Conservation (phyloP, 2,329 filamentous ascomycete genomes). For the Alternaria rosae region DNA sequence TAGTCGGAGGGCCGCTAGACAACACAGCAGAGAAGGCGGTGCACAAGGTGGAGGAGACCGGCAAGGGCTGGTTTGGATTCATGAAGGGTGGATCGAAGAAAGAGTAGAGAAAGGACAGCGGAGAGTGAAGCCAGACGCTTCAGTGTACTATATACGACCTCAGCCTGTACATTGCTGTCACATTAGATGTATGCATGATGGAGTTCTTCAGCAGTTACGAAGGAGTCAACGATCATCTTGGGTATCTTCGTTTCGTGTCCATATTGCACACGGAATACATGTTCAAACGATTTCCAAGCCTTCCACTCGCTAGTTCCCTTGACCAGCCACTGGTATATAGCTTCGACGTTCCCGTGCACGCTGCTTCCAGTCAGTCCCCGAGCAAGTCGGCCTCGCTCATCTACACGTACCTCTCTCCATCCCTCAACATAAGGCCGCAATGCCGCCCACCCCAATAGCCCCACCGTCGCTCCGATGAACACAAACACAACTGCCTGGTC, state of each 20-base stretch:
- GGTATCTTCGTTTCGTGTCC: conserved; percentile 40
- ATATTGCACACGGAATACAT: conserved; percentile 24
- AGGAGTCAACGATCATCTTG: conserved; percentile 27
- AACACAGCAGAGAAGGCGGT: conserved; percentile 53
- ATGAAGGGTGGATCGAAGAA: conserved; percentile 47
- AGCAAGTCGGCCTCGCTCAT: neutral
- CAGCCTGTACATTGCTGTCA: conserved; percentile 45
- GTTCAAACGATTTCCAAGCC: conserved; percentile 1
- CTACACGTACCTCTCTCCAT: conserved; percentile 59
- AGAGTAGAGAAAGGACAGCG: neutral
- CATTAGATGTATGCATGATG: conserved; percentile 45
- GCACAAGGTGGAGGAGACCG: conserved; percentile 44
- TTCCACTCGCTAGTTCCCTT: conserved; percentile 25
- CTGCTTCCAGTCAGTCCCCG: conserved; percentile 35
- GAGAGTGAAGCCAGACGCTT: conserved; percentile 8
- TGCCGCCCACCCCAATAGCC: conserved; percentile 66
- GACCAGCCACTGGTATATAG: conserved; percentile 60
- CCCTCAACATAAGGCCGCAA: conserved; percentile 66
- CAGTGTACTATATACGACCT: conserved; percentile 43
- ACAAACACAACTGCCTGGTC: conserved; percentile 71
- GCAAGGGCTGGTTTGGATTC: conserved; percentile 58
- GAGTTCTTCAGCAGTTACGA: conserved; percentile 35
- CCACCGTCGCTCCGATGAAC: conserved; percentile 69
- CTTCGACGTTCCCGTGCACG: conserved; percentile 57
- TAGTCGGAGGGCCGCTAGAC: conserved; percentile 56